Evolutionary conservation across 805 yeast genomes (phyloP), one percentile per base, ranked within the genome.

Genomic region (Yueomyces sp.): DNA sequence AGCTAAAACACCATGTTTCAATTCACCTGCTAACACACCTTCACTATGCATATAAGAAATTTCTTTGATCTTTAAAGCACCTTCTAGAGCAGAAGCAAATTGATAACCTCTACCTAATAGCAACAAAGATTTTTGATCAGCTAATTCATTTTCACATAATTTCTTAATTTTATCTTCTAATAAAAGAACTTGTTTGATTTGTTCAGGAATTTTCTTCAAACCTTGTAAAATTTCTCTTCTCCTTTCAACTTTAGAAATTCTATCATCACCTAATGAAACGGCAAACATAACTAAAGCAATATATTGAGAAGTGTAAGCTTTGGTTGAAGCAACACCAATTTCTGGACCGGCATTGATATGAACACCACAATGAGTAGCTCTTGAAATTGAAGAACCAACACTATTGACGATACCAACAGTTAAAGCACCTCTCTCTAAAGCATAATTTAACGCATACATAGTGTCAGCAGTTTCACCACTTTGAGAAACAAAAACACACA

Each of bases 301-400:
- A 65, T 79, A 92, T 65, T 92, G 99, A 8, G 99, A 92, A 5
- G 99, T 92, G 70, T 92, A 92, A 30, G 98, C 98, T 69, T 92
- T 92, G 40, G 99, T 92, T 9, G 96, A 87, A 8, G 99, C 99
- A 53, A 92, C 99, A 65, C 98, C 97, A 51, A 92, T 92, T 68
- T 92, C 99, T 40, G 98, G 98, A 52, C 99, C 99, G 41, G 98
- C 98, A 62, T 92, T 92, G 63, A 92, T 88, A 65, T 92, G 99
- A 45, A 92, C 96, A 77, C 99, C 99, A 72, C 98, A 92, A 66
- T 88, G 95, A 27, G 99, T 92, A 59, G 79, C 87, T 68, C 99
- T 81, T 5, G 97, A 90, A 64, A 92, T 86, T 38, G 92, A 79
- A 4, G 98, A 92, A 59, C 99, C 99, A 38, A 92, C 99, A 52